These are phyloP conservation scores for Neltuma alba DNA, from an alignment of 306 rosid species.

Conservation along the genomic window DNA sequence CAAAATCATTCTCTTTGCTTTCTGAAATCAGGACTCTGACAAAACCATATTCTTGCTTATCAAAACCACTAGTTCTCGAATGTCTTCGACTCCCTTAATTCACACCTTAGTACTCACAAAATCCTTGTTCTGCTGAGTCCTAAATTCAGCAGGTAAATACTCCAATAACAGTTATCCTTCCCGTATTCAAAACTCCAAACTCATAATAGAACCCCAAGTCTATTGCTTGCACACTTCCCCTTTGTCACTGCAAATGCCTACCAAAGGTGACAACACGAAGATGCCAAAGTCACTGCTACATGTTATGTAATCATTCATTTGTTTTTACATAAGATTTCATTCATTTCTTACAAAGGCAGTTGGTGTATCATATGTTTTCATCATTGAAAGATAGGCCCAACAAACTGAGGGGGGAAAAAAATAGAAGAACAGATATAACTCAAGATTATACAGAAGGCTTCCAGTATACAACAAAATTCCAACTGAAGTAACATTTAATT, in stretches of 20 bases:
- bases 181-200: background rate
- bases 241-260: background rate
- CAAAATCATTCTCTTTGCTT: background rate
- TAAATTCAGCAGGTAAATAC: background rate
- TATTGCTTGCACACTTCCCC: background rate
- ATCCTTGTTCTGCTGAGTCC: background rate
- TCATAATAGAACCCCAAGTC: background rate
- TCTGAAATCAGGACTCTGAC: background rate
- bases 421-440: background rate
- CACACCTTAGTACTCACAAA: background rate
- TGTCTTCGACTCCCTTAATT: background rate
- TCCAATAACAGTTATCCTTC: background rate
- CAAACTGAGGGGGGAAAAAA: conserved; percentile 16
- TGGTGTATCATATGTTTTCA: background rate
- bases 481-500: background rate
- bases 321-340: background rate
- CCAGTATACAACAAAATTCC: conserved; percentile 7
- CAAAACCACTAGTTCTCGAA: background rate
- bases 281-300: background rate
- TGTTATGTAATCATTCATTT: conserved; percentile 3
- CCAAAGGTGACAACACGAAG: background rate
- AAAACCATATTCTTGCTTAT: background rate
- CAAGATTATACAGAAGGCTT: background rate
- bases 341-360: background rate
- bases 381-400: background rate